These are phyloP conservation scores for Cladosporium velox DNA, from an alignment of 2,329 filamentous ascomycete species.

Conservation along the genomic window DNA sequence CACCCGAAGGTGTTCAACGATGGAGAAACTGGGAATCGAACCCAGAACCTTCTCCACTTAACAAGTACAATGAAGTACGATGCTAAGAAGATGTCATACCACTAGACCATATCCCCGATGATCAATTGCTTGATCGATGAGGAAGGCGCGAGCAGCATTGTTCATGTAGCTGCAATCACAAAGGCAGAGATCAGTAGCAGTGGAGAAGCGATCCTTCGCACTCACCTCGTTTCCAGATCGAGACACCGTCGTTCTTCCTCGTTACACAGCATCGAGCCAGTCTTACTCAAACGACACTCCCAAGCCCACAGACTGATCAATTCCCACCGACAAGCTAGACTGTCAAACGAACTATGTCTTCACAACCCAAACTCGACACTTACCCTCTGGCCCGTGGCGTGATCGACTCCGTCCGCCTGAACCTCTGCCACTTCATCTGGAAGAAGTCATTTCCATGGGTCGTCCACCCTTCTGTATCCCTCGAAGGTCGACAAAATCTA, in stretches of 20 bases:
- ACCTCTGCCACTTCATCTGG: conserved; percentile 21
- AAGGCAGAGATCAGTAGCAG: background rate
- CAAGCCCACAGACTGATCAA: background rate
- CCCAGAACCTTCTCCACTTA: conserved; percentile 20
- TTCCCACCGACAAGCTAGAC: background rate
- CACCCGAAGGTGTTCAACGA: background rate
- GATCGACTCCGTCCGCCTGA: conserved; percentile 15
- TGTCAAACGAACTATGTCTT: background rate
- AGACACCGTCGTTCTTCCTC: conserved; percentile 5
- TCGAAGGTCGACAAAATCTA: conserved; percentile 2
- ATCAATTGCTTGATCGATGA: conserved; percentile 12
- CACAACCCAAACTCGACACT: conserved; percentile 13
- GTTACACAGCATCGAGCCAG: background rate
- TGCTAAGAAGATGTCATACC: conserved; percentile 21
- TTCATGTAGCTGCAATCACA: no score
- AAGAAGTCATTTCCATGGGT: conserved; percentile 19
- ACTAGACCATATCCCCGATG: conserved; percentile 18
- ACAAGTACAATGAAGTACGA: background rate
- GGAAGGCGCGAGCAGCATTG: no score
- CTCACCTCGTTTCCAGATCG: conserved; percentile 1
- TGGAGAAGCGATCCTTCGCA: background rate
- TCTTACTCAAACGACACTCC: background rate
- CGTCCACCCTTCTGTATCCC: conserved; percentile 14
- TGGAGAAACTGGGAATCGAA: conserved; percentile 20
- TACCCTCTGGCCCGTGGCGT: conserved; percentile 17